Base-by-base conservation (phyloP, 768 basidiomycete genomes). In the Lactifluus hygrophoroides region DNA sequence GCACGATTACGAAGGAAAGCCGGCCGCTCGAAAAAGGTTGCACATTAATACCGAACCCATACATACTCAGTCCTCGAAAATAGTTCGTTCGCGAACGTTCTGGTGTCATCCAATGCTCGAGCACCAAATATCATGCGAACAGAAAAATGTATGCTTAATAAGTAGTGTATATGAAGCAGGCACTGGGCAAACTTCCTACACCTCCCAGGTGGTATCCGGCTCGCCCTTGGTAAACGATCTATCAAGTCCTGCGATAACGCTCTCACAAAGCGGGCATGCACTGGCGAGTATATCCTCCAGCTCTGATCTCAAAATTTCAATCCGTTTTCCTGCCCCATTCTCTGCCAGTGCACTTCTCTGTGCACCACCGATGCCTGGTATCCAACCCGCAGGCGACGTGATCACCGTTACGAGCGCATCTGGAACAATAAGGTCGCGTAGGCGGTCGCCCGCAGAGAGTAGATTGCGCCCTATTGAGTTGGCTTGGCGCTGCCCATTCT, bases 201-300 rank as follows among this genome's bases (percentile, higher is more conserved):
- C 68, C 57, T 80, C 75, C 90, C 90, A 93, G 54, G 85, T 88
- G 54, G 77, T 75, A 71, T 91, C 88, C 42, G 79, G 75, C 71
- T 94, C 91, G 30, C 84, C 92, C 63, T 80, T 77, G 49, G 89
- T 81, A 66, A 98, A 98, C 13, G 91, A 85, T 69, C 83, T 86
- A 69, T 98, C 94, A 65, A 98, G 71, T 5, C 88, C 86, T 5
- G 77, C 83, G 45, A 96, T 80, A 17, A 94, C 88, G 61, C 86
- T 86, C 68, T 98, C 96, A 70, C 96, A 99, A 57, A 97, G 72
- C 30, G 94, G 94, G 74, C 96, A 98, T 58, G 79, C 90, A 64
- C 87, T 85, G 17, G 94, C 87, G 40, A 99, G 75, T 60, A 97
- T 69, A 53, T 92, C 89, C 65, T 99, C 96, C 67, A 99, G 70